Base-by-base conservation (phyloP, 148 eudicot genomes). In the Amaranthus hypochondriacus region DNA sequence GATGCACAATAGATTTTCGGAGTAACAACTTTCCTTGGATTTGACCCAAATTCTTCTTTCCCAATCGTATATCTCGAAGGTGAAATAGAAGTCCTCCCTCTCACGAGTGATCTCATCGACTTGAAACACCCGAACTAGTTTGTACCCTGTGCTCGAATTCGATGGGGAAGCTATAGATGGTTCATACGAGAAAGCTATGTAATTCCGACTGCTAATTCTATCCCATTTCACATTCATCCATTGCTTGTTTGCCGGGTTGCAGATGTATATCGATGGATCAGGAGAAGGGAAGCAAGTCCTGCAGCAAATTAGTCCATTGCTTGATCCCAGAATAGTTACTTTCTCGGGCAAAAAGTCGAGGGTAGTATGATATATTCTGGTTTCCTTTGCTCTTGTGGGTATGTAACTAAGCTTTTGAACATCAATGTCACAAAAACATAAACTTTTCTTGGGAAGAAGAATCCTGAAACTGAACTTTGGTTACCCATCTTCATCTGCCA, bases 391-490 rank as follows among this genome's bases (percentile, higher is more conserved):
- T 56, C 70, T 51, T 2, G 63, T 58, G 50, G 81, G 72, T 48
- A 79, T 79, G 64, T 79, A 79, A 49, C 81, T 73, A 0, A 74
- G 77, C 9, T 28, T 56, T 61, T 79, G 77, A 28, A 55, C 59
- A 69, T 79, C 81, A 42, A 68, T 53, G 7, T 74, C 77, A 56
- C 59, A 61, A 58, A 58, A 62, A 68, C 74, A 46, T 52, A 28
- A 53, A 79, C 56, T 73, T 73, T 73, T 74, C 81, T 52, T 79
- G 81, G 81, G 66, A 79, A 69, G 65, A 79, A 79, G 81, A 46
- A 79, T 4, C 81, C 81, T 54, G 81, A 79, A 39, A 79, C 70
- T 15, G 66, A 48, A 42, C 42, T 64, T 55, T 69, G 74, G 5
- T 48, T 47, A 9, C 70, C 73, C 56, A 13, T 62, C 15, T 5